Conservation (phyloP, 2,329 filamentous ascomycete genomes). For the Lecanicillium sp. region DNA sequence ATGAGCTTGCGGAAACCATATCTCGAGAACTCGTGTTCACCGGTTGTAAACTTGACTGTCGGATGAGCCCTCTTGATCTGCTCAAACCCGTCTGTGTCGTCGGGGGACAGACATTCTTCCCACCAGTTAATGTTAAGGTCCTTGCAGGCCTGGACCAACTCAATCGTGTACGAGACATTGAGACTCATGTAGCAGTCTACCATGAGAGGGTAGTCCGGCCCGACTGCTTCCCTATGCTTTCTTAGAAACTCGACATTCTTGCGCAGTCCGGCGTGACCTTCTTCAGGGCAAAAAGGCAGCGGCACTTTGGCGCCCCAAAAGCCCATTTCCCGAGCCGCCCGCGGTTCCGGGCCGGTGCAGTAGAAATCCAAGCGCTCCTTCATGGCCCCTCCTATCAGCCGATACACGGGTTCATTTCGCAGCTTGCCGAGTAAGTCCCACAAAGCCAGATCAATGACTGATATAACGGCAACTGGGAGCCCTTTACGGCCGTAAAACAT, state of each 20-base stretch:
- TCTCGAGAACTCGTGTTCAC: conserved; percentile 90
- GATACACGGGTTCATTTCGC: conserved; percentile 88
- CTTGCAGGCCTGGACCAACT: conserved; percentile 76
- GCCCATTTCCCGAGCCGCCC: conserved; percentile 74
- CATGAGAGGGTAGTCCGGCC: conserved; percentile 86
- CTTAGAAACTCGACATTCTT: conserved; percentile 89
- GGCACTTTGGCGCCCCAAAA: conserved; percentile 91
- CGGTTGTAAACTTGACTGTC: conserved; percentile 87
- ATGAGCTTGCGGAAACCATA: conserved; percentile 94
- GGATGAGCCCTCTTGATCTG: conserved; percentile 88
- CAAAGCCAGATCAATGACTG: conserved; percentile 84
- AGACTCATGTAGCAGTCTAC: conserved; percentile 98
- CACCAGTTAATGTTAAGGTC: conserved; percentile 93
- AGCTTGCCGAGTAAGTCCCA: conserved; percentile 93
- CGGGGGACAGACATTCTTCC: conserved; percentile 88
- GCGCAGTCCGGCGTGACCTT: conserved; percentile 71
- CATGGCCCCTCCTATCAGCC: conserved; percentile 87
- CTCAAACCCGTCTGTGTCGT: conserved; percentile 86
- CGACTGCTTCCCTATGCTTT: conserved; percentile 76
- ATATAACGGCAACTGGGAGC: conserved; percentile 83
- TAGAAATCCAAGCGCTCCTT: conserved; percentile 82
- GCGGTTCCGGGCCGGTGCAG: conserved; percentile 84
- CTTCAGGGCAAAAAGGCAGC: conserved; percentile 81
- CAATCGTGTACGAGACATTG: conserved; percentile 87
- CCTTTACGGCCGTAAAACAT: conserved; percentile 98